Evolutionary conservation across 2,329 filamentous ascomycete genomes (phyloP).

Genomic region (Chalara sp.): DNA sequence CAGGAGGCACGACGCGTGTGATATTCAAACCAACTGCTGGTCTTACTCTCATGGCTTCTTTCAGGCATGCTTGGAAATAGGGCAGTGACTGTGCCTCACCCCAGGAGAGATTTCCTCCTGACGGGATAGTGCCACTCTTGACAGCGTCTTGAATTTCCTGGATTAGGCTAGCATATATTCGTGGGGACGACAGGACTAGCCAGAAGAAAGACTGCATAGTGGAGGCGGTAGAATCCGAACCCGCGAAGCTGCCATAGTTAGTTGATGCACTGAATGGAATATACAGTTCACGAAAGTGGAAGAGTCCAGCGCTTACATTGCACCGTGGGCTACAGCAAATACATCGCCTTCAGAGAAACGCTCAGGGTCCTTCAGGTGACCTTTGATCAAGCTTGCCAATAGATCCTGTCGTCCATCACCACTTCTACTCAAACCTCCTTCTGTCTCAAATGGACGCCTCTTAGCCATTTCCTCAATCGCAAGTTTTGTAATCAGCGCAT

Average conservation of each 20-base stretch:
- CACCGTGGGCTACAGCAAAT: conserved; percentile 6
- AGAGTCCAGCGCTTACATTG: conserved; percentile 37
- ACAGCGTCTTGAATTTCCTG: too few species aligned
- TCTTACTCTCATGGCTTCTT: conserved; percentile 42
- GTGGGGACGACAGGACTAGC: too few species aligned
- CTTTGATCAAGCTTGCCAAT: conserved; percentile 32
- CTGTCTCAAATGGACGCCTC: conserved; percentile 8
- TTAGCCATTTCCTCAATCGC: conserved; percentile 2
- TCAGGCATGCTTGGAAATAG: conserved; percentile 43
- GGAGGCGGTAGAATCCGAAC: too few species aligned
- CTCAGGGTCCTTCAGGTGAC: conserved; percentile 26
- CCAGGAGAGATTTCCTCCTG: too few species aligned
- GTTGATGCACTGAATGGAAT: too few species aligned
- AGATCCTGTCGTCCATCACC: conserved; percentile 24
- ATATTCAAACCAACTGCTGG: conserved; percentile 41
- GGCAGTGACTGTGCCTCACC: conserved; percentile 25
- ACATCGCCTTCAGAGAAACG: conserved; percentile 29
- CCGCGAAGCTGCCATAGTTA: too few species aligned
- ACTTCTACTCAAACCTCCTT: background rate
- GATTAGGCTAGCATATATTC: too few species aligned
- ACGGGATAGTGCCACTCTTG: too few species aligned
- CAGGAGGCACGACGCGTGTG: conserved; percentile 37
- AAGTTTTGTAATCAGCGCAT: conserved; percentile 24
- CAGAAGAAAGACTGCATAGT: too few species aligned
- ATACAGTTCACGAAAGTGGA: too few species aligned